Evolutionary conservation across 345 rosid genomes (phyloP).

Genomic region (Erysimum cheiranthoides): DNA sequence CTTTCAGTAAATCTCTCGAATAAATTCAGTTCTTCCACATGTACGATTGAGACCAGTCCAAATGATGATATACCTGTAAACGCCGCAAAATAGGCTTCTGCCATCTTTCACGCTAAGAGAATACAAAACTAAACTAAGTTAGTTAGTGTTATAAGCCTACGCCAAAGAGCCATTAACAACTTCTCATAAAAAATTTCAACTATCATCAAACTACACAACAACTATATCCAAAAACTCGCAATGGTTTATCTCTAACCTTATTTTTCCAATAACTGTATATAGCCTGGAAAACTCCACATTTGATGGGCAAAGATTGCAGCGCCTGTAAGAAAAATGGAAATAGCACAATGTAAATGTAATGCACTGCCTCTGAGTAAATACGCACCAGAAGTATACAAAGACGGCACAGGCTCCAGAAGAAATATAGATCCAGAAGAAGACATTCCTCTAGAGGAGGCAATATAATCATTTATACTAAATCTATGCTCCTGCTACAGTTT

Average conservation of each 20-base stretch:
- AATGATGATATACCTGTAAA: constrained; percentile 67
- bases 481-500: not conserved
- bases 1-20: not conserved
- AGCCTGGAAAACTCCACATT: constrained; percentile 70
- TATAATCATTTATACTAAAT: not conserved
- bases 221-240: constrained; percentile 1
- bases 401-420: not conserved
- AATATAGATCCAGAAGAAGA: constrained; percentile 1
- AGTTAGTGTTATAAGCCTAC: not conserved
- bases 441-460: constrained; percentile 5
- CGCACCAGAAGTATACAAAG: not conserved
- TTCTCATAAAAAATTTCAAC: not conserved
- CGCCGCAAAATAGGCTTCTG: constrained; percentile 96
- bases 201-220: constrained; percentile 7
- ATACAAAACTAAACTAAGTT: constrained; percentile 17
- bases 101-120: constrained; percentile 87
- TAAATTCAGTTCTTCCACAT: not conserved
- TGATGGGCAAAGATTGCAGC: constrained; percentile 64
- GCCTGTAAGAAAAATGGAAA: constrained; percentile 55
- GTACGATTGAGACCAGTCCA: constrained; percentile 19
- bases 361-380: not conserved
- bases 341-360: constrained; percentile 2
- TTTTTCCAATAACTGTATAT: constrained; percentile 86
- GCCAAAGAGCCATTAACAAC: constrained; percentile 8
- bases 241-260: constrained; percentile 58